Evolutionary conservation across 2,329 filamentous ascomycete genomes (phyloP).

Genomic region (Coniosporium tulheliwenetii): DNA sequence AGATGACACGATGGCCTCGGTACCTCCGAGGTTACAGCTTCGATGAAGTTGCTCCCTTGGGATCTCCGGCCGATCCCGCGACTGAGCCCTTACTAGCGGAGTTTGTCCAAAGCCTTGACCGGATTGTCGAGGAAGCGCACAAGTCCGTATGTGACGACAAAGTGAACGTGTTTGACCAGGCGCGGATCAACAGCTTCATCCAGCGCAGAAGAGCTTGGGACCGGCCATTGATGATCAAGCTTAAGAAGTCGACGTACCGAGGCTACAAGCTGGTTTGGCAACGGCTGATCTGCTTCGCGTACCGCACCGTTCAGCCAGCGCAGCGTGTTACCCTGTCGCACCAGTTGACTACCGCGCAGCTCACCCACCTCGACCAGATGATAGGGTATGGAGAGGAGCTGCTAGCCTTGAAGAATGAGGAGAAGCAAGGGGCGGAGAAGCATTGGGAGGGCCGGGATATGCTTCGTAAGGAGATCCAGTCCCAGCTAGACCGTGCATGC

Average conservation of each 20-base stretch:
- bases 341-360: slow-evolving; percentile 4
- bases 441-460: no score
- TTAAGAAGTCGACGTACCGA: slow-evolving; percentile 5
- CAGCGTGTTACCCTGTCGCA: background rate
- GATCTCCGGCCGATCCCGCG: no score
- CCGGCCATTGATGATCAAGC: slow-evolving; percentile 5
- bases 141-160: slow-evolving; percentile 4
- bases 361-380: background rate
- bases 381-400: slow-evolving; percentile 1
- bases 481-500: slow-evolving; percentile 2
- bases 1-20: no score
- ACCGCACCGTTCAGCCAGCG: no score
- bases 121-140: slow-evolving; percentile 2
- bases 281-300: slow-evolving; percentile 6
- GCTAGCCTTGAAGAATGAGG: background rate
- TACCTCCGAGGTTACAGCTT: no score
- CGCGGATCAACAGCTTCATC: slow-evolving; percentile 6
- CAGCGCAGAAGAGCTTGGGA: background rate
- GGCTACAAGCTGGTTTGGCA: slow-evolving; percentile 7
- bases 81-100: no score
- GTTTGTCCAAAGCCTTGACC: slow-evolving; percentile 1
- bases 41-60: no score
- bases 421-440: no score
- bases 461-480: no score
- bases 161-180: slow-evolving; percentile 6